phyloP scores from a whole-genome alignment of 2,329 filamentous ascomycete genomes.

The Cordyceps javanica region DNA sequence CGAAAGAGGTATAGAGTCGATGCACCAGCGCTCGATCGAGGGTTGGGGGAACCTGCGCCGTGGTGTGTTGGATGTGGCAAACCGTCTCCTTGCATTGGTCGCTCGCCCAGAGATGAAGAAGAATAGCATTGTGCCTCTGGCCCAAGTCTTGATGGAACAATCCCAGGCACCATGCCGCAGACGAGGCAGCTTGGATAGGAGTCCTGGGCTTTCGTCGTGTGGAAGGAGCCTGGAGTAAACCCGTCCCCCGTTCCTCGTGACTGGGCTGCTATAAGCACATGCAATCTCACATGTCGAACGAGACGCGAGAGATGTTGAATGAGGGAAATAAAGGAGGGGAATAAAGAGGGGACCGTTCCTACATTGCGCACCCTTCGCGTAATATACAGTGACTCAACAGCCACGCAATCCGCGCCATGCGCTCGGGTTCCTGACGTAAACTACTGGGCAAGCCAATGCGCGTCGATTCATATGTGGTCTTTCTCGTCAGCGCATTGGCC shows the following conservation, averaged over 20 bases:
- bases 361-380: not conserved
- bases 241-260: not conserved
- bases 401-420: constrained; percentile 1
- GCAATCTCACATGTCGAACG: not conserved
- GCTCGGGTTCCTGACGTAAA: constrained; percentile 6
- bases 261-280: constrained; percentile 1
- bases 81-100: not conserved
- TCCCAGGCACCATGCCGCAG: not conserved
- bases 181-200: too few species aligned
- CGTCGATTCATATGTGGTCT: not conserved
- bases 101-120: too few species aligned
- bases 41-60: not conserved
- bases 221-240: not conserved
- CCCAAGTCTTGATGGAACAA: not conserved
- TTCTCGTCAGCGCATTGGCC: not conserved
- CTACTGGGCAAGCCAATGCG: not conserved
- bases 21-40: not conserved
- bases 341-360: not conserved
- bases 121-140: not conserved
- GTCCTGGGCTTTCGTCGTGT: too few species aligned
- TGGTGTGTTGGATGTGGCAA: not conserved
- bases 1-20: constrained; percentile 2
- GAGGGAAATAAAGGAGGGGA: not conserved
- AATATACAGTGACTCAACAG: not conserved
- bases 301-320: not conserved